A percentile compares a stretch with the other conserved stretches of the same genome.
Conservation (phyloP, 768 basidiomycete genomes). For the Trametes cubensis region DNA sequence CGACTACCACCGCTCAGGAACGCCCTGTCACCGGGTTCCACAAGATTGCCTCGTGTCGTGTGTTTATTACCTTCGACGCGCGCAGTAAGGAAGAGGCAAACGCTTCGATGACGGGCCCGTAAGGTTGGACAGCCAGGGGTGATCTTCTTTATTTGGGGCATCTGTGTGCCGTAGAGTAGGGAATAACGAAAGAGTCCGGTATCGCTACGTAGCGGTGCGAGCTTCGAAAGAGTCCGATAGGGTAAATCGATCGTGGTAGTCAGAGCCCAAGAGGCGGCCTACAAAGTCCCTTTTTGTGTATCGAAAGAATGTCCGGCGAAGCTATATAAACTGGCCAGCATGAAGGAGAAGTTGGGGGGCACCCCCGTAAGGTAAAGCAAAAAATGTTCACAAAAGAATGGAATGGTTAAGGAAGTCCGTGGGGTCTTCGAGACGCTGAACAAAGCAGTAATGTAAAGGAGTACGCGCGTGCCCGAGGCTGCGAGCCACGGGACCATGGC, state of each 20-base stretch:
- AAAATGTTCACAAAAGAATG: slow-evolving; percentile 4
- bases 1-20: neutral
- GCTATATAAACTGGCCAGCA: slow-evolving; percentile 15
- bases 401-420: neutral
- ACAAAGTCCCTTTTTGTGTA: slow-evolving; percentile 11
- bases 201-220: slow-evolving; percentile 14
- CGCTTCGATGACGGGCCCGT: neutral
- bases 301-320: slow-evolving; percentile 11
- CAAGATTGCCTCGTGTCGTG: neutral
- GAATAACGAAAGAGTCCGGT: slow-evolving; percentile 12
- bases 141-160: slow-evolving; percentile 10
- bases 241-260: too few species aligned
- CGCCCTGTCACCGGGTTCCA: neutral
- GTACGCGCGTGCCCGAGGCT: slow-evolving; percentile 2
- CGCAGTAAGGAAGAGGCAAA: neutral
- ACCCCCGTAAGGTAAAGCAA: neutral
- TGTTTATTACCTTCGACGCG: neutral
- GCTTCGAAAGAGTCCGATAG: slow-evolving; percentile 7
- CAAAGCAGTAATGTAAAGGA: neutral
- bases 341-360: neutral
- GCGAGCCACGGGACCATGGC: slow-evolving; percentile 4
- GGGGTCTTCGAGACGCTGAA: slow-evolving; percentile 4
- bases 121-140: neutral
- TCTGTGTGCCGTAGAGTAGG: slow-evolving; percentile 7
- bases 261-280: neutral